Evolutionary conservation across 345 rosid species (phyloP).

Genomic region (Syzygium aromaticum): DNA sequence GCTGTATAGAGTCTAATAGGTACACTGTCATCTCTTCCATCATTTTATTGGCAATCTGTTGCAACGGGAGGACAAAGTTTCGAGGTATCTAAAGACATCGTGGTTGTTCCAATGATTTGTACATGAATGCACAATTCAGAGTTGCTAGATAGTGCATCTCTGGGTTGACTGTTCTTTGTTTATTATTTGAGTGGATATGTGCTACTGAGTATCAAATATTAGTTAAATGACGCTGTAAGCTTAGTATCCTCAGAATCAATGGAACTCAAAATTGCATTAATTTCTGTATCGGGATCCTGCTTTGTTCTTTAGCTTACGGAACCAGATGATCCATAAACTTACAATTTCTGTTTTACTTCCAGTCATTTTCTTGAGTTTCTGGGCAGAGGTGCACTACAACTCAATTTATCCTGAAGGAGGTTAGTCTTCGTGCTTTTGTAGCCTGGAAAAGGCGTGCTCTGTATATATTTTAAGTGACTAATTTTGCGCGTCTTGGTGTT

Average conservation of each 20-base stretch:
- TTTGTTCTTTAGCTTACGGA: neutral
- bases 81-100: neutral
- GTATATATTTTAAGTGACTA: neutral
- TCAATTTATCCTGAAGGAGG: slow-evolving; percentile 93
- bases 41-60: neutral
- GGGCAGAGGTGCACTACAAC: slow-evolving; percentile 99
- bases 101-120: neutral
- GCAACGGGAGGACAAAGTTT: neutral
- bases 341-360: slow-evolving; percentile 7
- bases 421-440: neutral
- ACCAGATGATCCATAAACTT: neutral
- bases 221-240: neutral
- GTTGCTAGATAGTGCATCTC: neutral
- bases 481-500: neutral
- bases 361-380: slow-evolving; percentile 88
- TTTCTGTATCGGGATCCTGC: neutral
- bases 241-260: neutral
- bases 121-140: neutral
- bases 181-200: neutral
- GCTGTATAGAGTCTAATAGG: neutral
- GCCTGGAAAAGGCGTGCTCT: neutral
- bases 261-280: neutral
- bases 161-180: neutral
- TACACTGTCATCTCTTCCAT: neutral
- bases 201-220: neutral